Base-by-base conservation (phyloP, 768 basidiomycete species). In the Tricholomella constricta region DNA sequence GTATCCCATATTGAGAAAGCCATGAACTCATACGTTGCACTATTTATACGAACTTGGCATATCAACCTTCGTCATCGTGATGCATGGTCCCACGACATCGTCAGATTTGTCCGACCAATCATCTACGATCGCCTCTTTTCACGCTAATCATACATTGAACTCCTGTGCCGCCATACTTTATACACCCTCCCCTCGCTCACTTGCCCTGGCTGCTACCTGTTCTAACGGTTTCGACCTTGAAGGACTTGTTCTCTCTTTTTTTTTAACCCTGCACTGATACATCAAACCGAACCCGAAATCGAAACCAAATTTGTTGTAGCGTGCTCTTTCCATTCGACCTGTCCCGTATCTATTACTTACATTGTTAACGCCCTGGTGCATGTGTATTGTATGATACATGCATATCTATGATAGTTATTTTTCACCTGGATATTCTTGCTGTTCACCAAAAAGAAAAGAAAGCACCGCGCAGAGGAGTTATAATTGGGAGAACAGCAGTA, bases 31-130 rank as follows among this genome's bases (percentile, higher is more conserved):
- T 17, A 37, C 40, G 31, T 38, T 23, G 36, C 50, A 42, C 31
- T 57, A 57, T 57, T 57, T 53, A 53, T 57, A 44, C 27, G 42
- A 31, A 46, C 26, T 22, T 37, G 45, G 19, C 47, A 52, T 49
- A 52, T 36, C 22, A 32, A 4, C 45, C 31, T 54, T 37, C 45
- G 3, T 32, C 34, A 37, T 31, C 41, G 37, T 41, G 45, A 41
- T 38, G 22, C 23, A 42, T 43, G 25, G 42, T n/a, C 25, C 14
- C 42, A 10, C 42, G 25, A 43, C 15, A 27, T 32, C 31, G 31
- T 32, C 4, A n/a, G n/a, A 31, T 15, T 22, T 10, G 20, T 25
- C 42, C 37, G 34, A 55, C 35, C 40, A 48, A 51, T 27, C 25
- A 6, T 23, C 36, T 34, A 46, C 42, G 25, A 25, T 20, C 45